Base-by-base conservation (phyloP, 176 grass and related monocot species). In the Calamus simplicifolius region DNA sequence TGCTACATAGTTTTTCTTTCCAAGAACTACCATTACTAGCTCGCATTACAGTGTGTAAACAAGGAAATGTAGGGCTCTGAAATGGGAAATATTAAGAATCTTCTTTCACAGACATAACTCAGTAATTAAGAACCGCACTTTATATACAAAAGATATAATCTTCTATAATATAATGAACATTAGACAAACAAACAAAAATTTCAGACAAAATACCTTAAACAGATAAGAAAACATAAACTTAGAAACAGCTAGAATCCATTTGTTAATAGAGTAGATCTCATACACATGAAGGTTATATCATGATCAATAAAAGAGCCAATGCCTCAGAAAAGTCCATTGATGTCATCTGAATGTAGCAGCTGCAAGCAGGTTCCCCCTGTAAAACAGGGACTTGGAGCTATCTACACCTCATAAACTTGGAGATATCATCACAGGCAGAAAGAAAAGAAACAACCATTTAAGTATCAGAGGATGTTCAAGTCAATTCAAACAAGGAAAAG, bases 281-380 rank as follows among this genome's bases (percentile, higher is more conserved):
- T 72, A 12, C 4, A 31, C 5, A n/a, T 13, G 12, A 51, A 51
- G 19, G 43, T 31, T 5, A 43, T 51, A 62, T 51, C 48, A 17
- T n/a, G 3, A 4, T 23, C 26, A 29, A 29, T 12, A 60, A 54
- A n/a, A 19, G 16, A 26, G 14, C 10, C 48, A 5, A 67, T 19
- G 61, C 19, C 68, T 82, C 79, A 72, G 61, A 49, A 52, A 59
- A 76, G 50, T 57, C 50, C 49, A 35, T 50, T 19, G 29, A 57
- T 43, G 18, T 82, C 73, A 72, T 67, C 15, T 69, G 61, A 77
- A 62, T 58, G 57, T 58, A 68, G 56, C 49, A 60, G 43, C 35
- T 63, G 56, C 73, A 67, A 67, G 68, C 67, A 82, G 73, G 68
- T 71, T 81, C 67, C 49, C 61, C 61, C 61, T 61, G 61, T 70